phyloP scores from a whole-genome alignment of 148 eudicot genomes.

The Rhododendron williamsianum region DNA sequence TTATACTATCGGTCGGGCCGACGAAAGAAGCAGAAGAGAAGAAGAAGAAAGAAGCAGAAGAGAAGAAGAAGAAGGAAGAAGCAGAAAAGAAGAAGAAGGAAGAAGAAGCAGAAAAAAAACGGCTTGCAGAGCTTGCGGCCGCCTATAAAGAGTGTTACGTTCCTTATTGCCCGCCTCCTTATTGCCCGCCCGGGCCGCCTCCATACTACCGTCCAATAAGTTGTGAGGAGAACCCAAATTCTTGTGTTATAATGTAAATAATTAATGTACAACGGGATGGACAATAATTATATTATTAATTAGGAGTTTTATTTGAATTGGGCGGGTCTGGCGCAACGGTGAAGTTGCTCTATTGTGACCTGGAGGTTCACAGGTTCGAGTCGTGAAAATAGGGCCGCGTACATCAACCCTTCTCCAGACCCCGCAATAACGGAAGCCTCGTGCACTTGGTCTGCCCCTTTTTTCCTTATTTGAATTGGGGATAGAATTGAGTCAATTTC shows the following conservation, averaged over 20 bases:
- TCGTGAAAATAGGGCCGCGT: no score
- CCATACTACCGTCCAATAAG: constrained; percentile 22
- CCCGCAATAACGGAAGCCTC: no score
- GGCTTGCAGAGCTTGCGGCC: neutral
- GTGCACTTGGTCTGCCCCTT: no score
- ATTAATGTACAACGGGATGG: neutral
- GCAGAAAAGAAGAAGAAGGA: no score
- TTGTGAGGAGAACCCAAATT: constrained; percentile 49
- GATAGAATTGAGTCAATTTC: neutral
- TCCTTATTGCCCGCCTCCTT: no score
- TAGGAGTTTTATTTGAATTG: neutral
- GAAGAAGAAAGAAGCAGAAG: constrained; percentile 12
- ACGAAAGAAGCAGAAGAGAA: neutral
- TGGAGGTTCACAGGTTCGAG: no score
- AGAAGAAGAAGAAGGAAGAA: neutral
- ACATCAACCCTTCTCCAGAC: no score
- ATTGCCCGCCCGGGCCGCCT: constrained; percentile 16
- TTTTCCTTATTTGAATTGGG: neutral
- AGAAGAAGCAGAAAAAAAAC: neutral
- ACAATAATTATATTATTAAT: neutral
- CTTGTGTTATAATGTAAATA: constrained; percentile 49
- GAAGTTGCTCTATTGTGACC: no score
- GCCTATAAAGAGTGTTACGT: neutral
- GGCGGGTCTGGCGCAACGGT: neutral
- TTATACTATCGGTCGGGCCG: constrained; percentile 53